phyloP scores from a whole-genome alignment of 805 yeast species.

The Groenewaldozyma salmanticensis region DNA sequence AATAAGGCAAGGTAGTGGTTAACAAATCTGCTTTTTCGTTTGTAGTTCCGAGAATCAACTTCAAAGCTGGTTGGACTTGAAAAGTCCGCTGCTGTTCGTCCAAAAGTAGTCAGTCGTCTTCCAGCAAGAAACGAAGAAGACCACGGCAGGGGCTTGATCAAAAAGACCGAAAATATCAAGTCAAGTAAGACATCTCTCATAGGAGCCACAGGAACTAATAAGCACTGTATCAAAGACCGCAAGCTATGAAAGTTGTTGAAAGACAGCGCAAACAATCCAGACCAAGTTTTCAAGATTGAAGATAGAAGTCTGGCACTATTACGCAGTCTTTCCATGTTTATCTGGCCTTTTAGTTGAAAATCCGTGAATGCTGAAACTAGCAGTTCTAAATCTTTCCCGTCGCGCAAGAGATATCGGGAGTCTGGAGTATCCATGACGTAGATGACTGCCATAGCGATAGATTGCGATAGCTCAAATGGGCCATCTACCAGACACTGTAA shows the following conservation, averaged over 20 bases:
- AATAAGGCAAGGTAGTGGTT: constrained; percentile 63
- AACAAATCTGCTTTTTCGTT: constrained; percentile 18
- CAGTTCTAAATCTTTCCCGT: constrained; percentile 52
- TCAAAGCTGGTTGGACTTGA: too few species aligned
- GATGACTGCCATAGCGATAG: constrained; percentile 39
- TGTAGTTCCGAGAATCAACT: constrained; percentile 15
- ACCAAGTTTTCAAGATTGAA: constrained; percentile 56
- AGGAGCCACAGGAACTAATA: constrained; percentile 46
- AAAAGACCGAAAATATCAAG: constrained; percentile 56
- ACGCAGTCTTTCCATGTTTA: constrained; percentile 47
- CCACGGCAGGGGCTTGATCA: constrained; percentile 54
- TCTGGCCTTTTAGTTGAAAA: constrained; percentile 38
- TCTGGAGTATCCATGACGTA: constrained; percentile 50
- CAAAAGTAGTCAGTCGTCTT: constrained; percentile 16
- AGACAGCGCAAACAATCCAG: constrained; percentile 63
- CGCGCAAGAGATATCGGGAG: constrained; percentile 43
- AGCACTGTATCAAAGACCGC: constrained; percentile 47
- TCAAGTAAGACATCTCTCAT: constrained; percentile 57
- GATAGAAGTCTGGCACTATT: constrained; percentile 51
- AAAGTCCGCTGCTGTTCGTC: constrained; percentile 28
- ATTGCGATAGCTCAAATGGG: constrained; percentile 36
- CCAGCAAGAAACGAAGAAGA: constrained; percentile 27
- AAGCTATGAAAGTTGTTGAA: constrained; percentile 47
- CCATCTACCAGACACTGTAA: constrained; percentile 45
- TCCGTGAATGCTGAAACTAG: constrained; percentile 68